Percentiles rank a stretch among this genome's conserved stretches.
Conservation (phyloP, 2,329 filamentous ascomycete genomes). For the Pseudopyricularia cyperi region DNA sequence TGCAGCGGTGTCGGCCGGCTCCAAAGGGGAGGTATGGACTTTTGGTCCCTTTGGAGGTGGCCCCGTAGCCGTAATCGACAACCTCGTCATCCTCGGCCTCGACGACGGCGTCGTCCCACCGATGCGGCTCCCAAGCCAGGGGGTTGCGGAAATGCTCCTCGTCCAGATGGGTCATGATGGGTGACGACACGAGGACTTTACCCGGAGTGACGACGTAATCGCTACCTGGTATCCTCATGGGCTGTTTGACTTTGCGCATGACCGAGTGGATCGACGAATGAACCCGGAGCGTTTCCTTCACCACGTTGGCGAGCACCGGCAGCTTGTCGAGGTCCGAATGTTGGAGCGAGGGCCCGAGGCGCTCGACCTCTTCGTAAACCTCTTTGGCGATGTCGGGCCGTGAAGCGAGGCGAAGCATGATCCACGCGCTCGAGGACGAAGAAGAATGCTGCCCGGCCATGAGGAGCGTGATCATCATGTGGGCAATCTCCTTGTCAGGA, state of each 20-base stretch:
- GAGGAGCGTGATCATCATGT: constrained; percentile 77
- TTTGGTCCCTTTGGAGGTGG: constrained; percentile 79
- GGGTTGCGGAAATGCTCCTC: constrained; percentile 71
- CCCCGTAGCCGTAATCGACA: constrained; percentile 86
- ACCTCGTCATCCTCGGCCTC: constrained; percentile 53
- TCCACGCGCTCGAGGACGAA: constrained; percentile 66
- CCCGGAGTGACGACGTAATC: constrained; percentile 70
- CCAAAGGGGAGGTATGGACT: constrained; percentile 92
- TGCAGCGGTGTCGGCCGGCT: constrained; percentile 84
- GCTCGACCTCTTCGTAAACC: constrained; percentile 57
- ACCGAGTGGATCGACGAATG: constrained; percentile 94
- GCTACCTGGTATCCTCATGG: constrained; percentile 72
- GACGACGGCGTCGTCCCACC: constrained; percentile 50
- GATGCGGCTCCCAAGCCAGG: constrained; percentile 74
- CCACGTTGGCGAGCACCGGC: constrained; percentile 67
- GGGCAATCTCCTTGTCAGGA: constrained; percentile 64
- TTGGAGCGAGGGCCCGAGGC: constrained; percentile 60
- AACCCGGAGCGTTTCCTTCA: constrained; percentile 85
- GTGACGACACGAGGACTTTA: constrained; percentile 73
- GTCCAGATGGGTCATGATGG: constrained; percentile 65
- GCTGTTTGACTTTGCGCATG: constrained; percentile 80
- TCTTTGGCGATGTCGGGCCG: constrained; percentile 58
- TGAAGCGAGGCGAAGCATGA: constrained; percentile 59
- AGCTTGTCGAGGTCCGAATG: constrained; percentile 71
- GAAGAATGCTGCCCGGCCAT: constrained; percentile 80